These are phyloP conservation scores for Coniferiporia sulphurascens DNA, from an alignment of 1,284 basidiomycete species.

Conservation along the genomic window DNA sequence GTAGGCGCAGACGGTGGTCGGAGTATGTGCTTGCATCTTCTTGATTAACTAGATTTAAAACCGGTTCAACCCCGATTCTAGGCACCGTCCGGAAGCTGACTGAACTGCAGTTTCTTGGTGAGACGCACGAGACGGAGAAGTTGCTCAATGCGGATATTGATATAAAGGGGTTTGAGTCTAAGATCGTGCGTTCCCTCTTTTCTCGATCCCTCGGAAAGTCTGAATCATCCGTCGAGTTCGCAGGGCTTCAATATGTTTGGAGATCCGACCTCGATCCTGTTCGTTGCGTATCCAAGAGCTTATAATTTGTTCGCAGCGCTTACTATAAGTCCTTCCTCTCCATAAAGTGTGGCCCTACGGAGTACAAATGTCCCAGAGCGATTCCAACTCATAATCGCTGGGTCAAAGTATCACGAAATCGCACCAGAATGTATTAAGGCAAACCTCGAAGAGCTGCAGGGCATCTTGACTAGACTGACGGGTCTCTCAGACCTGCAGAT, in stretches of 20 bases:
- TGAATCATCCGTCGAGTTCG: background rate
- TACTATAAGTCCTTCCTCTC: background rate
- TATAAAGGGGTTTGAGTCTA: background rate
- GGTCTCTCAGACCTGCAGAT: background rate
- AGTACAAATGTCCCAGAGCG: slow-evolving; percentile 1
- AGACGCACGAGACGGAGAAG: slow-evolving; percentile 31
- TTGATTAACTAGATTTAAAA: background rate
- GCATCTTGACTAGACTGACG: background rate
- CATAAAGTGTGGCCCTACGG: background rate
- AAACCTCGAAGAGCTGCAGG: background rate
- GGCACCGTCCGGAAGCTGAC: slow-evolving; percentile 34
- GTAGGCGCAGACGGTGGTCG: slow-evolving; percentile 36
- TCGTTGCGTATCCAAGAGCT: background rate
- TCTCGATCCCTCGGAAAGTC: too few relatives aligned
- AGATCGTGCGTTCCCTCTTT: background rate
- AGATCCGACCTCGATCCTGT: background rate
- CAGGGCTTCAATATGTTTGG: background rate
- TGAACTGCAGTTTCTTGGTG: slow-evolving; percentile 40
- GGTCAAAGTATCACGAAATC: background rate
- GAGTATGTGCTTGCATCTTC: slow-evolving; percentile 22
- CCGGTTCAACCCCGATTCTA: slow-evolving; percentile 2
- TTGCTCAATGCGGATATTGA: slow-evolving; percentile 3
- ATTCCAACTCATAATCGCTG: background rate
- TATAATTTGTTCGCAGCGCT: background rate
- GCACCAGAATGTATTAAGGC: background rate